phyloP scores from a whole-genome alignment of 2,329 filamentous ascomycete genomes.

The Ceratocystis huliohia region DNA sequence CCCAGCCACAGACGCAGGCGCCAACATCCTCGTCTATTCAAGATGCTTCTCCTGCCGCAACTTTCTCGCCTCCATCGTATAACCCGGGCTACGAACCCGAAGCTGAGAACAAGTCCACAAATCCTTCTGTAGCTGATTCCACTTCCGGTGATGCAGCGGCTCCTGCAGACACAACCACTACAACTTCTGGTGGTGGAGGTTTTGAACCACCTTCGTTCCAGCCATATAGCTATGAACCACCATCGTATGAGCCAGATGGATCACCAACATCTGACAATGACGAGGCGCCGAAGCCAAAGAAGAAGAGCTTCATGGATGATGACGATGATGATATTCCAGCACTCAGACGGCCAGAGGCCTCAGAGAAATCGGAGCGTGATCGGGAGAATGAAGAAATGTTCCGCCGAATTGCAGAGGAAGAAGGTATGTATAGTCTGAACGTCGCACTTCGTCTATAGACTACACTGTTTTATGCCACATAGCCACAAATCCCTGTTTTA shows the following conservation, averaged over 20 bases:
- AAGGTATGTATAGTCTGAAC: conserved; percentile 38
- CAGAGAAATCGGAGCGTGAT: conserved; percentile 56
- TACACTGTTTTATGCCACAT: background rate
- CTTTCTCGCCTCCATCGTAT: conserved; percentile 32
- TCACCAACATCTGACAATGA: conserved; percentile 33
- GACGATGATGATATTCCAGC: conserved; percentile 57
- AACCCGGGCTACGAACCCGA: conserved; percentile 31
- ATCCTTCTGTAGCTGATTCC: background rate
- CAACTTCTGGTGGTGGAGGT: conserved; percentile 28
- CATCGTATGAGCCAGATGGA: conserved; percentile 42
- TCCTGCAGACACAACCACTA: background rate
- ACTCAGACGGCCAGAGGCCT: conserved; percentile 34
- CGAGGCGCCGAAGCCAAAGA: conserved; percentile 48
- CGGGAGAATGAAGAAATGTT: conserved; percentile 75
- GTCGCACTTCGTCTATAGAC: background rate
- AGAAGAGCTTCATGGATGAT: conserved; percentile 71
- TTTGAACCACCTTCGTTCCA: conserved; percentile 54
- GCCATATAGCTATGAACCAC: conserved; percentile 45
- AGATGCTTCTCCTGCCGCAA: background rate
- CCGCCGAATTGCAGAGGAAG: conserved; percentile 66
- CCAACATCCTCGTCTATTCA: background rate
- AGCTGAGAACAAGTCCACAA: conserved; percentile 10
- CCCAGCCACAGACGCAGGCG: conserved; percentile 25
- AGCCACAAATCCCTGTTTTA: too few species aligned
- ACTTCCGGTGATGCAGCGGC: background rate